These are phyloP conservation scores for Podila minutissima DNA, from an alignment of 192 early-diverging fungal species.

Conservation along the genomic window DNA sequence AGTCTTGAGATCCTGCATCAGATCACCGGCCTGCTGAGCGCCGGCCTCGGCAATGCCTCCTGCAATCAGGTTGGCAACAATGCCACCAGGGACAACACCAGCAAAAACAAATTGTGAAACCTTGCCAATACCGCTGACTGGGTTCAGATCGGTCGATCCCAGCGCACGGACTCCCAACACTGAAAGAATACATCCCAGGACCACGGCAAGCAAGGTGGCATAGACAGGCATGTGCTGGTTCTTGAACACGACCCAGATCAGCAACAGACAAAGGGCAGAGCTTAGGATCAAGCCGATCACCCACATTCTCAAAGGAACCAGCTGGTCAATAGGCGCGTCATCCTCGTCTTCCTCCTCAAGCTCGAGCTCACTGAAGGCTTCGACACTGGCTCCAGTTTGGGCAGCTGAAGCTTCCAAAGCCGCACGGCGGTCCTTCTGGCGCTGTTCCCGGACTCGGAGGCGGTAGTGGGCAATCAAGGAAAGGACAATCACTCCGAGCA, in stretches of 20 bases:
- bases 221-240: constrained; percentile 66
- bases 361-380: constrained; percentile 2
- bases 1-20: constrained; percentile 88
- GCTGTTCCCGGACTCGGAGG: constrained; percentile 5
- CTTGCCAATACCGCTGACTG: constrained; percentile 87
- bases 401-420: neutral
- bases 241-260: constrained; percentile 72
- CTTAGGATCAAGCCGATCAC: constrained; percentile 72
- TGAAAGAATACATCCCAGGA: constrained; percentile 77
- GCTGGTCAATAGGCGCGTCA: constrained; percentile 60
- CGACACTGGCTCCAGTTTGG: neutral
- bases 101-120: constrained; percentile 88
- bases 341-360: constrained; percentile 31
- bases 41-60: constrained; percentile 85
- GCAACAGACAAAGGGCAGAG: constrained; percentile 65
- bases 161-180: constrained; percentile 85
- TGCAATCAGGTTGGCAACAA: constrained; percentile 80
- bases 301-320: constrained; percentile 70
- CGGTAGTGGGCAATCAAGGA: constrained; percentile 54
- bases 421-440: constrained; percentile 5
- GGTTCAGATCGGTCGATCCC: constrained; percentile 89
- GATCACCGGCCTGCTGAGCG: constrained; percentile 49
- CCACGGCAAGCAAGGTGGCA: constrained; percentile 75
- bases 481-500: constrained; percentile 59
- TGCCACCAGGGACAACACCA: constrained; percentile 74